Evolutionary conservation across 2,329 filamentous ascomycete species (phyloP).

Genomic region (Samsoniella hepiali): DNA sequence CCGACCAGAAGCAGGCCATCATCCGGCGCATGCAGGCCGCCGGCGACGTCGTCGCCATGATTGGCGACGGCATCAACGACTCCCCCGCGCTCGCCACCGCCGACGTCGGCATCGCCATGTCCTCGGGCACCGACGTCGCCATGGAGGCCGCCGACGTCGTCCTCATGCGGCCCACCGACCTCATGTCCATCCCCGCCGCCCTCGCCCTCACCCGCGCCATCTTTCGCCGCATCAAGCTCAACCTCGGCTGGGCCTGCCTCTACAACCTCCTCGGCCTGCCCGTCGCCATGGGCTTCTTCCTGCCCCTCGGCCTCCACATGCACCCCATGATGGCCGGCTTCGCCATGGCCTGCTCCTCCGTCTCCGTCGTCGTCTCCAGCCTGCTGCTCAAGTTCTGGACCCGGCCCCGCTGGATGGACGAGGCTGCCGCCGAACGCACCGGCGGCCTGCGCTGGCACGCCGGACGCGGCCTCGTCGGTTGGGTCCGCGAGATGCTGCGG

Average conservation of each 20-base stretch:
- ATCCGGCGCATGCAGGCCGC: slow-evolving; percentile 70
- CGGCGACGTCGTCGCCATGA: slow-evolving; percentile 87
- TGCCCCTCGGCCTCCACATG: slow-evolving; percentile 82
- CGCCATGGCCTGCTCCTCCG: slow-evolving; percentile 87
- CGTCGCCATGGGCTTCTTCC: slow-evolving; percentile 94
- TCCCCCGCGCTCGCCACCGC: slow-evolving; percentile 91
- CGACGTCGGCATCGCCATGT: slow-evolving; percentile 88
- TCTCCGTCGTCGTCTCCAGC: slow-evolving; percentile 83
- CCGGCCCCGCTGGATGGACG: slow-evolving; percentile 82
- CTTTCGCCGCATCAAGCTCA: slow-evolving; percentile 90
- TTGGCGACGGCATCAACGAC: slow-evolving; percentile 98
- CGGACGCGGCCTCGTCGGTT: slow-evolving; percentile 42
- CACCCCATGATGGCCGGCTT: slow-evolving; percentile 93
- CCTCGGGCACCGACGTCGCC: slow-evolving; percentile 90
- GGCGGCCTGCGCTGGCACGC: slow-evolving; percentile 41
- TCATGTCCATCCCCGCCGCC: slow-evolving; percentile 88
- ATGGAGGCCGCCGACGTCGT: slow-evolving; percentile 97
- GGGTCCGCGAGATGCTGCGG: slow-evolving; percentile 40
- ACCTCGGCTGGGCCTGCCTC: slow-evolving; percentile 85
- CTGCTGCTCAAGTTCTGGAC: slow-evolving; percentile 84
- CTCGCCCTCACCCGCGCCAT: slow-evolving; percentile 79
- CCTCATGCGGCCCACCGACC: slow-evolving; percentile 86
- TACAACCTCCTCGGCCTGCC: slow-evolving; percentile 92
- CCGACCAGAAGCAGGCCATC: slow-evolving; percentile 86
- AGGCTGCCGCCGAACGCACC: slow-evolving; percentile 59